Evolutionary conservation across 2,329 filamentous ascomycete species (phyloP).

Genomic region (Chaetothyriales sp.): DNA sequence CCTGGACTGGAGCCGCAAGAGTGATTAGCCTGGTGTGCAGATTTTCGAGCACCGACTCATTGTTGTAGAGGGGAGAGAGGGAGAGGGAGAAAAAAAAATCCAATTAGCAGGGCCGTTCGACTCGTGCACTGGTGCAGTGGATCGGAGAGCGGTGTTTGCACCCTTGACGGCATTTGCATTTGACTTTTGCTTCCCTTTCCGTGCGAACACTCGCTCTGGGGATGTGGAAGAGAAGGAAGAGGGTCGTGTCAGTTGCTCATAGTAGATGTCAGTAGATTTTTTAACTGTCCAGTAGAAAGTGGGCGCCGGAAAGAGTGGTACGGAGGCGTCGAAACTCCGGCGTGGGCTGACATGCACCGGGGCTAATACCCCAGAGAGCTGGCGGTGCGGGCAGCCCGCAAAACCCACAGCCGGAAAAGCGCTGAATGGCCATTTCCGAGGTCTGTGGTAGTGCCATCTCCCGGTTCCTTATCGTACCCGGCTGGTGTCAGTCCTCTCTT

Average conservation of each 20-base stretch:
- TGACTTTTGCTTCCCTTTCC: no score
- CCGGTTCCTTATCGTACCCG: neutral
- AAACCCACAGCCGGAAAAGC: neutral
- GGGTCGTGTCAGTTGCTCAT: neutral
- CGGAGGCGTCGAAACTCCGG: neutral
- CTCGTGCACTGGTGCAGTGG: no score
- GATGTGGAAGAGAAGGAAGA: neutral
- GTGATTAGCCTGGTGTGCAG: no score
- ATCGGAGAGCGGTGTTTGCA: neutral
- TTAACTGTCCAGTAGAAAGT: neutral
- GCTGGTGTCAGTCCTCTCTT: no score
- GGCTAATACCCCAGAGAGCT: neutral
- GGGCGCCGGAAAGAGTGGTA: neutral
- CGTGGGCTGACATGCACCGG: neutral
- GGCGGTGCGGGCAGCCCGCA: neutral
- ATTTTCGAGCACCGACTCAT: no score
- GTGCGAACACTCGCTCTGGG: neutral
- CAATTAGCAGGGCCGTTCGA: no score
- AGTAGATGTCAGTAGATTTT: neutral
- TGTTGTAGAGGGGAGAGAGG: no score
- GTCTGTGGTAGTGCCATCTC: neutral
- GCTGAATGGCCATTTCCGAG: neutral
- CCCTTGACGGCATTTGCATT: no score
- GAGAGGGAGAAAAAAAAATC: no score
- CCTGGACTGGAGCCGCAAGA: no score